phyloP scores from a whole-genome alignment of 73 alveolate genomes.

The Vitrella brassicaformis region DNA sequence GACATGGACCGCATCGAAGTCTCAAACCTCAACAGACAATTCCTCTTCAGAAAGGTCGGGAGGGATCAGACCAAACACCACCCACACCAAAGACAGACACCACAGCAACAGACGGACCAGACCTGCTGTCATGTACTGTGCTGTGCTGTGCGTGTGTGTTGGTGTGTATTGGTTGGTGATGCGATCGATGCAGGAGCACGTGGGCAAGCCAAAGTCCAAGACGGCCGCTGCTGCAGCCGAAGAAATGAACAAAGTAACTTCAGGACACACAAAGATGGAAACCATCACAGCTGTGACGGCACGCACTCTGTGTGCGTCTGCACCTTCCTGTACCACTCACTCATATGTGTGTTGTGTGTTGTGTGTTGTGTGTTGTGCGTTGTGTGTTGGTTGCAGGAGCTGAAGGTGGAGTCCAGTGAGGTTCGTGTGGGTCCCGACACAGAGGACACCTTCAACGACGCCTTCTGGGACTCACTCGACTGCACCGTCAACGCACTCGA shows the following conservation, averaged over 20 bases:
- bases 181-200: constrained; percentile 1
- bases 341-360: no score
- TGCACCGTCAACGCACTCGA: constrained; percentile 93
- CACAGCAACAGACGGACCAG: no score
- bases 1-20: constrained; percentile 95
- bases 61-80: not conserved
- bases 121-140: not conserved
- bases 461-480: constrained; percentile 87
- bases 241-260: constrained; percentile 28
- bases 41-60: constrained; percentile 71
- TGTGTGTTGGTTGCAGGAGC: no score
- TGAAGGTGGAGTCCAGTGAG: constrained; percentile 11
- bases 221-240: not conserved
- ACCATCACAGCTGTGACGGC: no score
- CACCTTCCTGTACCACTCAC: no score
- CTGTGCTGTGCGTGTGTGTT: not conserved
- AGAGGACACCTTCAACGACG: constrained; percentile 85
- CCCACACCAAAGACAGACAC: no score
- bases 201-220: constrained; percentile 22
- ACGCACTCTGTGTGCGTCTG: no score
- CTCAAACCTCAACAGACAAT: constrained; percentile 90
- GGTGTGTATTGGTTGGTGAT: no score
- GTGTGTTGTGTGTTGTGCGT: no score
- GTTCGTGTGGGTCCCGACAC: constrained; percentile 81
- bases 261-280: no score